These are phyloP conservation scores for Zelopaecilomyces penicillatus DNA, from an alignment of 2,329 filamentous ascomycete species.

Conservation along the genomic window DNA sequence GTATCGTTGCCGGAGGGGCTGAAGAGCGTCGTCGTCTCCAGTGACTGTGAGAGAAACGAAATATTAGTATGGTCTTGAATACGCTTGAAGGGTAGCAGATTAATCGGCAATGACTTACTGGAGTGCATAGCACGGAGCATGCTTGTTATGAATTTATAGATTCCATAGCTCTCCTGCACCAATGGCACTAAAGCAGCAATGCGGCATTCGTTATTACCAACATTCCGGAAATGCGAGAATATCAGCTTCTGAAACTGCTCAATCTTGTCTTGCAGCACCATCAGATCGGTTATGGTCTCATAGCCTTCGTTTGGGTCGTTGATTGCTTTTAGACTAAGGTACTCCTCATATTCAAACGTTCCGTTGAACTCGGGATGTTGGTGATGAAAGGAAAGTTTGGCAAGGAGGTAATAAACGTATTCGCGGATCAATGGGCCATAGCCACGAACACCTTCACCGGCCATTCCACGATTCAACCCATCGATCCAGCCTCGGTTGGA, in stretches of 20 bases:
- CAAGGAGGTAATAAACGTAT: slow-evolving; percentile 91
- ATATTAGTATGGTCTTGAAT: background rate
- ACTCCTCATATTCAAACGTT: slow-evolving; percentile 98
- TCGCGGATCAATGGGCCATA: slow-evolving; percentile 91
- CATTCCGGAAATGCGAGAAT: slow-evolving; percentile 89
- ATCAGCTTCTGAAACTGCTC: slow-evolving; percentile 98
- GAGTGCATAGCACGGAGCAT: slow-evolving; percentile 98
- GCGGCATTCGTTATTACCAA: slow-evolving; percentile 90
- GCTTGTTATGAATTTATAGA: slow-evolving; percentile 99
- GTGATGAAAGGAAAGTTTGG: slow-evolving; percentile 93
- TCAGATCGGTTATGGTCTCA: slow-evolving; percentile 93
- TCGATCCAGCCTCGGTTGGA: slow-evolving; percentile 86
- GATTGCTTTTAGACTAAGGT: slow-evolving; percentile 94
- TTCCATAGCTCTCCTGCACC: slow-evolving; percentile 96
- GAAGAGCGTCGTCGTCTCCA: slow-evolving; percentile 85
- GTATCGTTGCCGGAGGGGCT: slow-evolving; percentile 80
- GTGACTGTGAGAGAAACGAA: slow-evolving; percentile 50
- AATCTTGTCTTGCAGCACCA: slow-evolving; percentile 96
- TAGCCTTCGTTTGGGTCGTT: slow-evolving; percentile 98
- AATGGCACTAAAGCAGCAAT: slow-evolving; percentile 90
- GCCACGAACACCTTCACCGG: slow-evolving; percentile 76
- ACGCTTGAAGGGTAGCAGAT: background rate
- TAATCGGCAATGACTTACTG: slow-evolving; percentile 44
- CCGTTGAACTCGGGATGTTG: slow-evolving; percentile 98
- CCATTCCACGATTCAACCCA: slow-evolving; percentile 75